phyloP scores from a whole-genome alignment of 2,329 filamentous ascomycete genomes.

The Calcarisporium arbuscula region DNA sequence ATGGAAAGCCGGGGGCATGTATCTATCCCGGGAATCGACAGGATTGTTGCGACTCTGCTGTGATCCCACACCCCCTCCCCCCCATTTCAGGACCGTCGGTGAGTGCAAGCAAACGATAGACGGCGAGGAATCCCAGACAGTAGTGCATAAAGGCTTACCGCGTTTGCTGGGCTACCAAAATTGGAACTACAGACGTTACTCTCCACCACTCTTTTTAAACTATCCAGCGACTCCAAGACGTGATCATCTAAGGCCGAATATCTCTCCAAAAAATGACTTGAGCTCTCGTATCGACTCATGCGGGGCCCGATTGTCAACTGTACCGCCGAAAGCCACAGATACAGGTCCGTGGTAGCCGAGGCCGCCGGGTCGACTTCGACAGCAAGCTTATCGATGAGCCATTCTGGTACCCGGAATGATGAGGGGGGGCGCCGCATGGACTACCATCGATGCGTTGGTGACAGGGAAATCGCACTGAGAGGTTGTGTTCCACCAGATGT shows the following conservation, averaged over 20 bases:
- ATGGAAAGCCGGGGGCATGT: no score
- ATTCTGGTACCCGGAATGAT: slow-evolving; percentile 45
- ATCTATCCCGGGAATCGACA: no score
- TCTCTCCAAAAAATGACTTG: slow-evolving; percentile 37
- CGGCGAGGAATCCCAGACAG: no score
- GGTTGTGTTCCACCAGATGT: slow-evolving; percentile 37
- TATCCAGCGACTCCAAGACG: slow-evolving; percentile 41
- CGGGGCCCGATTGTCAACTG: slow-evolving; percentile 40
- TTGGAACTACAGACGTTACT: slow-evolving; percentile 48
- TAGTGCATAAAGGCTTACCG: slow-evolving; percentile 17
- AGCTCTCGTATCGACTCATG: slow-evolving; percentile 41
- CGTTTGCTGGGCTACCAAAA: slow-evolving; percentile 38
- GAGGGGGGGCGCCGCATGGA: slow-evolving; percentile 39
- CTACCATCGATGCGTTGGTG: slow-evolving; percentile 45
- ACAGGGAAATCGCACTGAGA: slow-evolving; percentile 43
- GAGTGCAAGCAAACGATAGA: no score
- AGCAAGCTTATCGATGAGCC: slow-evolving; percentile 47
- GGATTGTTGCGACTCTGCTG: no score
- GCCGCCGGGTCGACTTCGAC: slow-evolving; percentile 42
- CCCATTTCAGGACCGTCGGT: no score
- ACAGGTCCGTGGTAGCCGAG: slow-evolving; percentile 39
- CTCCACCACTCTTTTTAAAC: slow-evolving; percentile 43
- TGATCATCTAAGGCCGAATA: slow-evolving; percentile 42
- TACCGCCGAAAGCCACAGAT: slow-evolving; percentile 51
- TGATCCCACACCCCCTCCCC: no score